Evolutionary conservation across 306 rosid species (phyloP), one percentile per base, ranked within the genome.

Genomic region (Benincasa hispida): DNA sequence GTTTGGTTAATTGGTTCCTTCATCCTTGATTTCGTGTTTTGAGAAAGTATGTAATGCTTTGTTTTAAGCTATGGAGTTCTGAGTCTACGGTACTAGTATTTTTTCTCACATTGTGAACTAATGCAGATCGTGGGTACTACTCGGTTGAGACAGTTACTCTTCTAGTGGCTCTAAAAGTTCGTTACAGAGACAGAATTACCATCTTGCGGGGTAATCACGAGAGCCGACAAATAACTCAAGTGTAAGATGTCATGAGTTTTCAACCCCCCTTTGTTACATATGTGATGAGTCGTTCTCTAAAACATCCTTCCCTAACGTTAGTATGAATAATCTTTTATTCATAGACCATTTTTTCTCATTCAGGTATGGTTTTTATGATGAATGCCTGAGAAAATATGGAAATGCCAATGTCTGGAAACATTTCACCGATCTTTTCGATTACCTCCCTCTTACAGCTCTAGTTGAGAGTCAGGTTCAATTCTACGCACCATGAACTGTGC

Each of bases 331-430:
- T 68, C n/a, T 74, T 51, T 15, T 25, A 37, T 79, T 81, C 86
- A 62, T 83, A 11, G 22, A 24, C 14, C 37, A 6, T 39, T 37
- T 83, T 41, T 74, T 75, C 75, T 25, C 77, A 85, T 79, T 86
- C 93, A 93, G 98, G 89, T 93, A 93, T 89, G 98, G 98, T 60
- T 93, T 93, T 83, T 93, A 93, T n/a, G 98, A 93, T 8, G 98
- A 93, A 83, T 93, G 98, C 86, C 91, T 93, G 89, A 88, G 98
- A 87, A 93, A 93, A 82, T 93, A 93, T 73, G 98, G 98, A 77
- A 93, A 91, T 81, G 98, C 98, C 67, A 93, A 93, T 84, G 98
- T 93, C 79, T 93, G 98, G 98, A 93, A 93, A 82, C 87, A 77
- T 81, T 93, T 93, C 60, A 93, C 98, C 4, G 97, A 93, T 78